Evolutionary conservation across 257 asterid genomes (phyloP).

Genomic region (Petunia axillaris): DNA sequence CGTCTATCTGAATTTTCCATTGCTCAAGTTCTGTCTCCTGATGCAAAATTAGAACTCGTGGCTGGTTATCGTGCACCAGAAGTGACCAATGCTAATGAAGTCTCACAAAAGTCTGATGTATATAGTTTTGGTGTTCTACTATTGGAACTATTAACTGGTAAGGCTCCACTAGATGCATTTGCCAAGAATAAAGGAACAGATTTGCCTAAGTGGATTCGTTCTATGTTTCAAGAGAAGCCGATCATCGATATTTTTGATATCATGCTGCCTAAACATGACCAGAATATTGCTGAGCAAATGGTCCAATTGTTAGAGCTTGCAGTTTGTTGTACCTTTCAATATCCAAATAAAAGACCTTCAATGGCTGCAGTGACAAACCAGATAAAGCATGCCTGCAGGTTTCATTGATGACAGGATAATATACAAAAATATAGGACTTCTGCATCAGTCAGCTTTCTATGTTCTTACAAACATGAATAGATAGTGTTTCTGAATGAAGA

Average conservation of each 20-base stretch:
- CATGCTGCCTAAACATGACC: conserved; percentile 9
- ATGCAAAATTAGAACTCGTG: neutral
- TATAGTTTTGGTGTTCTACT: conserved; percentile 45
- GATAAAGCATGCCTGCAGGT: conserved; percentile 31
- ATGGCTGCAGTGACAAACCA: conserved; percentile 35
- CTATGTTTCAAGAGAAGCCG: conserved; percentile 37
- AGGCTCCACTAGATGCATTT: conserved; percentile 26
- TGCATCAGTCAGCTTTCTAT: too few species aligned
- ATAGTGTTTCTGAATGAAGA: too few species aligned
- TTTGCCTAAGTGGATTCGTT: conserved; percentile 37
- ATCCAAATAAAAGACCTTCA: conserved; percentile 38
- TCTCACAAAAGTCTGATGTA: conserved; percentile 38
- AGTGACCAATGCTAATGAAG: conserved; percentile 15
- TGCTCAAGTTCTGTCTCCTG: neutral
- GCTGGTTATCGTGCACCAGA: conserved; percentile 43
- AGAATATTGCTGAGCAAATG: conserved; percentile 38
- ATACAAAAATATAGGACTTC: neutral
- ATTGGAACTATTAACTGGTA: conserved; percentile 40
- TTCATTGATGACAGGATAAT: neutral
- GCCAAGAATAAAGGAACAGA: conserved; percentile 18
- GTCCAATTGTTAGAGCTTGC: conserved; percentile 42
- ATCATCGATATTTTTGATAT: conserved; percentile 37
- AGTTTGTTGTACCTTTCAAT: conserved; percentile 39
- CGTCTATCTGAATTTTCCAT: conserved; percentile 36
- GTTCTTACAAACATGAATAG: too few species aligned